Evolutionary conservation across 345 rosid species (phyloP), one percentile per base, ranked within the genome.

Genomic region (Mallotus nudiflorus): DNA sequence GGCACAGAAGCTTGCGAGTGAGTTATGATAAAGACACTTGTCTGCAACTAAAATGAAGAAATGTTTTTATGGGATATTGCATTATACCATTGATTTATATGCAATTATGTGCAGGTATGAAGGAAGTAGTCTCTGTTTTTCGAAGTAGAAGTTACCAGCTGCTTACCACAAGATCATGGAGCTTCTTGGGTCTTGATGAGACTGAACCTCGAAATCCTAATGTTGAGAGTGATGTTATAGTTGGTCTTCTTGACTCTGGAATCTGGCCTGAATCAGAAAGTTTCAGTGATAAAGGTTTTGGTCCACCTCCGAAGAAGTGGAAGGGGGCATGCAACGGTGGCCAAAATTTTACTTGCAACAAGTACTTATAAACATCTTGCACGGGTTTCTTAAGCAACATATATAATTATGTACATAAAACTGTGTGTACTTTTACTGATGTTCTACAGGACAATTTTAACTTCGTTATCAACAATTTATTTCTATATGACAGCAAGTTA

Each of bases 141-240:
- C 89, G 85, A 0, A 85, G 70, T 52, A 70, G 6, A 27, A 78
- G n/a, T 10, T 24, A 64, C 8, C 68, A 84, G 15, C 82, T 76
- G 51, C 85, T 66, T 1, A 87, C 91, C 0, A 84, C 91, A 51
- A 57, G 79, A 58, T 89, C 89, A 1, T 89, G 91, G 94, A 81
- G 82, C 66, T 87, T 86, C 67, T 45, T 87, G 72, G 91, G 88
- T 7, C 50, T 86, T 16, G 65, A 57, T 39, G 67, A 22, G 7
- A 68, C 37, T 1, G 71, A 73, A 0, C 59, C 56, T 1, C 35
- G 71, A 19, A 65, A 68, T 19, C 70, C 51, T 0, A 20, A 9
- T 0, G 35, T 16, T 22, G 82, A 80, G 55, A 83, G 82, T 66
- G 71, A 87, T 62, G 46, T 60, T 2, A 65, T 82, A 9, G 45